These are phyloP conservation scores for Stentor coeruleus DNA, from an alignment of 73 alveolate species.

Conservation along the genomic window DNA sequence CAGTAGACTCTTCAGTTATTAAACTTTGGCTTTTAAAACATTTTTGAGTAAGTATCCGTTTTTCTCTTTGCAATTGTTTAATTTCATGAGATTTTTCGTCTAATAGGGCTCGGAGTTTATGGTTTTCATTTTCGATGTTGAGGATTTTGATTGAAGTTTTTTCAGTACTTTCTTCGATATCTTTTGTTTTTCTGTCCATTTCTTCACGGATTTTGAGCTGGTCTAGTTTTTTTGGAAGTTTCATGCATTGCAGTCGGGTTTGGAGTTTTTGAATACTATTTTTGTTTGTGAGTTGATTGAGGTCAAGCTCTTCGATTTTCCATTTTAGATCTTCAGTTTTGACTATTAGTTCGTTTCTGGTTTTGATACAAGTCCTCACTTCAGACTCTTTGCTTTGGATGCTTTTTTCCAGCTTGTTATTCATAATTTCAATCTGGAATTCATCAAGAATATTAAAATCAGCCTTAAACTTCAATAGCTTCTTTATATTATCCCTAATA, in stretches of 20 bases:
- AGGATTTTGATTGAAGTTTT: not conserved
- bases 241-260: not conserved
- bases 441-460: not conserved
- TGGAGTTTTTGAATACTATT: not conserved
- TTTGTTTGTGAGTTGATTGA: not conserved
- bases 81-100: not conserved
- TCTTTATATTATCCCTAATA: not conserved
- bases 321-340: not conserved
- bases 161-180: not conserved
- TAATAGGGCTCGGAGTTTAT: not conserved
- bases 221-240: not conserved
- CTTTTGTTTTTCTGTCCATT: not conserved
- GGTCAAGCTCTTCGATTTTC: not conserved
- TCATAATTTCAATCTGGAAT: not conserved
- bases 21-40: too few species aligned
- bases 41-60: too few species aligned
- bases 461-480: not conserved
- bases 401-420: not conserved
- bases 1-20: too few species aligned
- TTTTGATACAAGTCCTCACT: not conserved
- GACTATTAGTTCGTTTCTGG: not conserved
- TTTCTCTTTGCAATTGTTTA: not conserved
- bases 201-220: not conserved
- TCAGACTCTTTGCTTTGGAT: not conserved
- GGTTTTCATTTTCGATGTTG: not conserved